Percentiles rank a stretch among this genome's conserved stretches.
Conservation (phyloP, 306 rosid genomes). For the Purshia tridentata region DNA sequence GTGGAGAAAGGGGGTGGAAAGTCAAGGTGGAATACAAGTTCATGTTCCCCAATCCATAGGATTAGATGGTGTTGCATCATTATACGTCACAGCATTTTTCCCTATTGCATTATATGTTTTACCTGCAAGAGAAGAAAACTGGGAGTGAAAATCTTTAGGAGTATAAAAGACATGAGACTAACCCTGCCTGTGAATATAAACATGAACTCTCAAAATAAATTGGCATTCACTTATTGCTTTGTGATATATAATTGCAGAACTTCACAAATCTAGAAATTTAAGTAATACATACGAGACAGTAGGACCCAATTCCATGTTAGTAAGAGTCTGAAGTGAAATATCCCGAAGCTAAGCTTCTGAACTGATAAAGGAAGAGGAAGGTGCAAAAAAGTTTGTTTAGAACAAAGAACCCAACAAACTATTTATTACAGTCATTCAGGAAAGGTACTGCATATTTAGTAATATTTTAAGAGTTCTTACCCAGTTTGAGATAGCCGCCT, state of each 20-base stretch:
- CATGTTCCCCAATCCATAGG: conserved; percentile 37
- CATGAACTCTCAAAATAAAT: not conserved
- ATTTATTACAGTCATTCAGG: not conserved
- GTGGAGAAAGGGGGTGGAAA: conserved; percentile 25
- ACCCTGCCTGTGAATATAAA: not conserved
- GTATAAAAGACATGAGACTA: not conserved
- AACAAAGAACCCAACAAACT: not conserved
- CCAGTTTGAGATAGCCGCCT: conserved; percentile 87
- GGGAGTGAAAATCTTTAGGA: not conserved
- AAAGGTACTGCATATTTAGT: not conserved
- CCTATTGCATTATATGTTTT: conserved; percentile 29
- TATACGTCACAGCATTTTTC: conserved; percentile 34
- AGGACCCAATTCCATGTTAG: conserved; percentile 1
- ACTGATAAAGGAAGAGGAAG: conserved; percentile 16
- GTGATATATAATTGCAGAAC: not conserved
- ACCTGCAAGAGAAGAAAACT: conserved; percentile 42
- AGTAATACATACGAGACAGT: not conserved
- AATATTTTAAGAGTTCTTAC: conserved; percentile 46
- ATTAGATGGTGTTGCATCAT: conserved; percentile 25
- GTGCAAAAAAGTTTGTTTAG: not conserved
- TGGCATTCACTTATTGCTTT: conserved; percentile 9
- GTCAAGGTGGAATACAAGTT: conserved; percentile 31
- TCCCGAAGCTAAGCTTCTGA: not conserved
- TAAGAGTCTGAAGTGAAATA: not conserved
- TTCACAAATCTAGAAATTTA: not conserved